Evolutionary conservation across 1,284 basidiomycete genomes (phyloP).

Genomic region (Moniliella sp.): DNA sequence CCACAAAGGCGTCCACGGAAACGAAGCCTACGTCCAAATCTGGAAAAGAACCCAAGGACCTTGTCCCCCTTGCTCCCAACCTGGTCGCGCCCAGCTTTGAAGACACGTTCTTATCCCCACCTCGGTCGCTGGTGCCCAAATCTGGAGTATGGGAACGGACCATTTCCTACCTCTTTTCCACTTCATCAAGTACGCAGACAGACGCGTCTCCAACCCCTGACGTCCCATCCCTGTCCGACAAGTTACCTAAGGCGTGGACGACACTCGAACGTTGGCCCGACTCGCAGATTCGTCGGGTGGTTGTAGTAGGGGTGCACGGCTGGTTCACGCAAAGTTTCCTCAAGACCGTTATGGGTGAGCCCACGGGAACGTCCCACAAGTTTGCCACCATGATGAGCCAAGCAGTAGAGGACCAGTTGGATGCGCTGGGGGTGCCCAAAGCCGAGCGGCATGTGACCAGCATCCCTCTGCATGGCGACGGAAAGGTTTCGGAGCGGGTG

Average conservation of each 20-base stretch:
- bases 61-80: slow-evolving; percentile 52
- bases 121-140: slow-evolving; percentile 47
- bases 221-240: no score
- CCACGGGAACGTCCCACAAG: slow-evolving; percentile 53
- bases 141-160: slow-evolving; percentile 29
- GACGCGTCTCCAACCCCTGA: no score
- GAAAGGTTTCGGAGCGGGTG: slow-evolving; percentile 62
- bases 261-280: no score
- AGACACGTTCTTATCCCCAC: slow-evolving; percentile 59
- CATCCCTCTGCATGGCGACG: slow-evolving; percentile 48
- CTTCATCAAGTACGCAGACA: no score
- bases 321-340: slow-evolving; percentile 36
- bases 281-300: slow-evolving; percentile 48
- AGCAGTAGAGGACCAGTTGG: slow-evolving; percentile 18
- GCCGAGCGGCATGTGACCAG: slow-evolving; percentile 24
- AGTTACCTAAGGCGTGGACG: slow-evolving; percentile 43
- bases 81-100: slow-evolving; percentile 70
- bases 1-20: no score
- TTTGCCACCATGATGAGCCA: slow-evolving; percentile 29
- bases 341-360: slow-evolving; percentile 43
- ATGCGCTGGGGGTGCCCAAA: slow-evolving; percentile 11
- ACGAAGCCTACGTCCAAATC: no score
- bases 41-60: no score
- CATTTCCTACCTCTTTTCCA: slow-evolving; percentile 33
- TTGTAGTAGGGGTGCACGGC: slow-evolving; percentile 54